These are phyloP conservation scores for Ceratocystis harringtonii DNA, from an alignment of 2,329 filamentous ascomycete genomes.

Conservation along the genomic window DNA sequence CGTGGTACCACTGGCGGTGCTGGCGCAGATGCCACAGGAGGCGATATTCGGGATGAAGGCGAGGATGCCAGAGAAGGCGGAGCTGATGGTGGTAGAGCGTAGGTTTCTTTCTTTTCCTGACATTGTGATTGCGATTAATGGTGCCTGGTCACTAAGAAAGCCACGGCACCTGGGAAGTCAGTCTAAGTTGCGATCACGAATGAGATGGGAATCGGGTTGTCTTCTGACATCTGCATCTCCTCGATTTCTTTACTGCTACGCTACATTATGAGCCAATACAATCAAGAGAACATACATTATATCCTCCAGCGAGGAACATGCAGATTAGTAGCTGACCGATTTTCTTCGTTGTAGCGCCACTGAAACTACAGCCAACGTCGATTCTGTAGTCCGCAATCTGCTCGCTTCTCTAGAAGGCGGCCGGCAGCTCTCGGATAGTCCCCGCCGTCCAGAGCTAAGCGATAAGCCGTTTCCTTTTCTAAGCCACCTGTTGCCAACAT, in stretches of 20 bases:
- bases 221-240: neutral
- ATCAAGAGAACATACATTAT: conserved; percentile 9
- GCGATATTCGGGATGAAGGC: conserved; percentile 82
- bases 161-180: neutral
- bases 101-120: conserved; percentile 42
- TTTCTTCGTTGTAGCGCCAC: conserved; percentile 36
- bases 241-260: conserved; percentile 6
- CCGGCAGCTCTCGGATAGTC: conserved; percentile 27
- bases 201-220: neutral
- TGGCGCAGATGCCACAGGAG: conserved; percentile 73
- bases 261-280: conserved; percentile 11
- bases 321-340: conserved; percentile 6
- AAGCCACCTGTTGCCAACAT: conserved; percentile 66
- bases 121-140: neutral
- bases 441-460: conserved; percentile 22
- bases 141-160: neutral
- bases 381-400: conserved; percentile 72
- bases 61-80: conserved; percentile 79
- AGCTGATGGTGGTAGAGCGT: conserved; percentile 96
- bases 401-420: conserved; percentile 61
- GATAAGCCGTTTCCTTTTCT: conserved; percentile 66
- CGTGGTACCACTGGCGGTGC: conserved; percentile 61
- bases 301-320: neutral
- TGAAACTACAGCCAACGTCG: conserved; percentile 50
- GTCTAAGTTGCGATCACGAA: neutral